Percentiles rank a stretch among this genome's conserved stretches.
phyloP scores from a whole-genome alignment of 2,329 filamentous ascomycete species.

The Epichloe hybrida region DNA sequence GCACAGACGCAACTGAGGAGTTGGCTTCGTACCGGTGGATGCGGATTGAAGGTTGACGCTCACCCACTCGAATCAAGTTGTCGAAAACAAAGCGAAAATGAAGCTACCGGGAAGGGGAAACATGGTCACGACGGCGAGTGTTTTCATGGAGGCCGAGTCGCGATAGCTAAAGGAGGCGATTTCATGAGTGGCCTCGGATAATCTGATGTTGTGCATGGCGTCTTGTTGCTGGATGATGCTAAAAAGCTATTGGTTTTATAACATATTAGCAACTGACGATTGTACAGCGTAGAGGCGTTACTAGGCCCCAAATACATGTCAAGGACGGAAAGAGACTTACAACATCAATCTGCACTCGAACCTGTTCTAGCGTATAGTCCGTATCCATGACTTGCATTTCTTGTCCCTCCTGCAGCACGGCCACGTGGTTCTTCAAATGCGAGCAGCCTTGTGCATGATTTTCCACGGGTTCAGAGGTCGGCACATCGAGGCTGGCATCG shows the following conservation, averaged over 20 bases:
- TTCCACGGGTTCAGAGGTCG: not conserved
- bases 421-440: constrained; percentile 15
- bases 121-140: constrained; percentile 28
- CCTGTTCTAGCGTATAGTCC: constrained; percentile 3
- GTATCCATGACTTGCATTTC: constrained; percentile 24
- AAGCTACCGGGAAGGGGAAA: constrained; percentile 30
- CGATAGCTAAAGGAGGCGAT: constrained; percentile 17
- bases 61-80: constrained; percentile 21
- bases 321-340: constrained; percentile 15
- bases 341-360: constrained; percentile 25
- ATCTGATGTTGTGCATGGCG: too few species aligned
- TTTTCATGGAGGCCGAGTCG: constrained; percentile 30
- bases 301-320: too few species aligned
- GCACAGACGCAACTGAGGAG: too few species aligned
- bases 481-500: not conserved
- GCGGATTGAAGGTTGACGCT: constrained; percentile 8
- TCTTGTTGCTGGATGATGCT: too few species aligned
- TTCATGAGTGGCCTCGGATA: too few species aligned
- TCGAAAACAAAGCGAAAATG: constrained; percentile 28
- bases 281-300: too few species aligned
- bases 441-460: constrained; percentile 4
- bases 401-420: constrained; percentile 18
- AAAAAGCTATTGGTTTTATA: too few species aligned
- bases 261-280: too few species aligned
- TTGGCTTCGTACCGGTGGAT: too few species aligned